Evolutionary conservation across 1,284 basidiomycete species (phyloP), one percentile per base, ranked within the genome.

Genomic region (Golubevia sp.): DNA sequence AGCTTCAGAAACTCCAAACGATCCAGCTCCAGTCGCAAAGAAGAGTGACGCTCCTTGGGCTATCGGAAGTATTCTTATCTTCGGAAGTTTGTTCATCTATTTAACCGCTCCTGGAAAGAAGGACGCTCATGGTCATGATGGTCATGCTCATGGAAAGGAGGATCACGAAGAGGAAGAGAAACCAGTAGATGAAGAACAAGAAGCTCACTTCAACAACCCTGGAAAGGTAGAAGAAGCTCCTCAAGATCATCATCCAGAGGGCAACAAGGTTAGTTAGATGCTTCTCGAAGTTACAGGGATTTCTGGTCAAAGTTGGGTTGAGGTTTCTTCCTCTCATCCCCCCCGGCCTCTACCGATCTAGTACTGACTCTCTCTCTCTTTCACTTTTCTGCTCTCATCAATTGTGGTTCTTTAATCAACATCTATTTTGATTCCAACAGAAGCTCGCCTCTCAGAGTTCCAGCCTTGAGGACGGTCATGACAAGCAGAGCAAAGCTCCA

Each of bases 31-130:
- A 44, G 38, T 44, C 13, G 38, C 18, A 13, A 8, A 44, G 13
- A 34, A 55, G 25, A 49, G 34, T 26, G 61, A 63, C 53, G 56
- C 48, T 44, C 61, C 61, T 21, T 63, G 61, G 61, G 61, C 61
- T 26, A 59, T 63, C 23, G 25, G 20, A 8, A 20, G 18, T n/a
- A 27, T 63, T 21, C 8, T 63, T 8, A 60, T 63, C n/a, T 63
- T 63, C 26, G 58, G 58, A 21, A 25, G 61, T 24, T 6, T 30
- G 55, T 63, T 51, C 34, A 30, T 63, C 38, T 63, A 63, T 44
- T 38, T 63, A 11, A 63, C 61, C 27, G 25, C 61, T 21, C 61
- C 61, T 11, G 61, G 27, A 38, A 49, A 59, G 18, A 44, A 44
- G 38, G 38, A 44, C 18, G 30, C 50, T 15, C 56, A 58, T 51